Conservation (phyloP, 768 basidiomycete species). For the Hebeloma cylindrosporum region DNA sequence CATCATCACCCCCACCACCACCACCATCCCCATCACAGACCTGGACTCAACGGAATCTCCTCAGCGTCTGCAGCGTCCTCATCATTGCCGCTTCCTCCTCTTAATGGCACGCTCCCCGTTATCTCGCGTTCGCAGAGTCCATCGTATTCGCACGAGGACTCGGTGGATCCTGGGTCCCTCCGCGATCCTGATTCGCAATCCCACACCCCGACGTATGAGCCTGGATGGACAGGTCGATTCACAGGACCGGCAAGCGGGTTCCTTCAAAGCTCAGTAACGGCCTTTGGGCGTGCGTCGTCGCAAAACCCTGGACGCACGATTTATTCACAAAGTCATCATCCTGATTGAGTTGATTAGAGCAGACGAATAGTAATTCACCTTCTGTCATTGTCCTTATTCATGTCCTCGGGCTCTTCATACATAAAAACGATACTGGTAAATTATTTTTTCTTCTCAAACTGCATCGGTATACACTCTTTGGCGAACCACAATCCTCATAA, state of each 20-base stretch:
- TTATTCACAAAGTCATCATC: conserved; percentile 51
- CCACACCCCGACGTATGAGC: conserved; percentile 24
- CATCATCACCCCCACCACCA: not conserved
- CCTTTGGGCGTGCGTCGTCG: conserved; percentile 39
- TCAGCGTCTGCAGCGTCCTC: conserved; percentile 15
- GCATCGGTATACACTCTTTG: too few relatives aligned
- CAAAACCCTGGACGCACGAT: conserved; percentile 64
- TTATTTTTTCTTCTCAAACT: too few relatives aligned
- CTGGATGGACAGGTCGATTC: conserved; percentile 35
- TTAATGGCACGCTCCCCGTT: conserved; percentile 21
- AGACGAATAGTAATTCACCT: not conserved
- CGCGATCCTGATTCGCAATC: conserved; percentile 21
- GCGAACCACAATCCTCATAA: too few relatives aligned
- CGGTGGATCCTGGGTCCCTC: conserved; percentile 25
- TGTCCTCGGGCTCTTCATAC: too few relatives aligned
- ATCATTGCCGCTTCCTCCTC: conserved; percentile 17
- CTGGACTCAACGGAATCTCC: conserved; percentile 16
- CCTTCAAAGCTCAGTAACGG: conserved; percentile 40
- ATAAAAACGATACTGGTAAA: too few relatives aligned
- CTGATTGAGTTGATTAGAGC: conserved; percentile 31
- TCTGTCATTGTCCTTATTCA: too few relatives aligned
- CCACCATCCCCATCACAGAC: conserved; percentile 15
- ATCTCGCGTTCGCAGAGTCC: conserved; percentile 16
- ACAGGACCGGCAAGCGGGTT: conserved; percentile 53
- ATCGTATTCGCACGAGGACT: conserved; percentile 19